Evolutionary conservation across 2,329 filamentous ascomycete species (phyloP).

Genomic region (Cladobotryum protrusum): DNA sequence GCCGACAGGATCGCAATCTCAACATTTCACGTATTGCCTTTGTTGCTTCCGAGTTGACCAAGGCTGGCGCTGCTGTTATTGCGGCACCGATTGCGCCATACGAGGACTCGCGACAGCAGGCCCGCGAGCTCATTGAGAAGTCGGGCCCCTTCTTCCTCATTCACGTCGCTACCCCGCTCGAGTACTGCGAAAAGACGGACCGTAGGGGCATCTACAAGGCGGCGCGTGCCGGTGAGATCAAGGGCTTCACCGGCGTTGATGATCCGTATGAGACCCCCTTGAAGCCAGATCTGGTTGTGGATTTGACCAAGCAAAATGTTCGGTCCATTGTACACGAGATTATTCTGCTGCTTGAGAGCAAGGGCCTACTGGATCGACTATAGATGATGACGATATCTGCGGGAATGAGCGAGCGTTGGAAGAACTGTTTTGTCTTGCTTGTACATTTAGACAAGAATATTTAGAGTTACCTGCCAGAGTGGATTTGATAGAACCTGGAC

Average conservation of each 20-base stretch:
- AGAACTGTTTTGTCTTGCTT: neutral
- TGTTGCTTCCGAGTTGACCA: constrained; percentile 89
- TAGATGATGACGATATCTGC: neutral
- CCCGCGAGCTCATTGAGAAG: constrained; percentile 80
- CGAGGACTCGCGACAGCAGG: constrained; percentile 67
- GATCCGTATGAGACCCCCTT: constrained; percentile 86
- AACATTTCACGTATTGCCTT: constrained; percentile 97
- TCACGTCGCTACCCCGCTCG: constrained; percentile 88
- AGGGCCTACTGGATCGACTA: constrained; percentile 74
- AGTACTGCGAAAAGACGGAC: constrained; percentile 92
- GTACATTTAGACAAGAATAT: neutral
- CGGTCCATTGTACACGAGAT: constrained; percentile 96
- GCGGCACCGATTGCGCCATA: constrained; percentile 95
- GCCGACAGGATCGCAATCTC: constrained; percentile 80
- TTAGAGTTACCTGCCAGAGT: neutral
- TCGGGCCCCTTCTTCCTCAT: constrained; percentile 90
- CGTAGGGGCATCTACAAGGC: constrained; percentile 82
- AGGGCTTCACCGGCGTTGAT: constrained; percentile 96
- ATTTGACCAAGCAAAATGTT: constrained; percentile 79
- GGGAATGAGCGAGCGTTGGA: neutral
- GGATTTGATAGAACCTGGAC: too few species aligned
- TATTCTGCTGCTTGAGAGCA: constrained; percentile 81
- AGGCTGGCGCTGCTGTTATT: constrained; percentile 88
- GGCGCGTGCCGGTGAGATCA: constrained; percentile 84
- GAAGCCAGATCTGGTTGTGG: constrained; percentile 79